phyloP scores from a whole-genome alignment of 768 basidiomycete species.

The Multifurca ochricompacta region DNA sequence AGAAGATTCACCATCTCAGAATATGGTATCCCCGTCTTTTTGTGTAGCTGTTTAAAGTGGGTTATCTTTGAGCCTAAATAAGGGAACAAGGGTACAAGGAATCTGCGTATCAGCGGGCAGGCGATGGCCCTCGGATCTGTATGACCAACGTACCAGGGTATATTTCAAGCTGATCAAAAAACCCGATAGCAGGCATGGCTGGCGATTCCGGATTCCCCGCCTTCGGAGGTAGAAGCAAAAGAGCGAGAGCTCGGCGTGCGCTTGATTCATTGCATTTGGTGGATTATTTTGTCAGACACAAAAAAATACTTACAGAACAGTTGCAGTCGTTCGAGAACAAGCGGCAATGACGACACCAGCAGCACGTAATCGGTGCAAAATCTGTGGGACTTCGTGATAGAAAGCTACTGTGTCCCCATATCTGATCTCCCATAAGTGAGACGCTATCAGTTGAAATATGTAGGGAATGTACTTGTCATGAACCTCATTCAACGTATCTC shows the following conservation, averaged over 20 bases:
- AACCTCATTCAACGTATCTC: conserved; percentile 39
- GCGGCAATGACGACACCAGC: conserved; percentile 54
- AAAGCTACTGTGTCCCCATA: conserved; percentile 54
- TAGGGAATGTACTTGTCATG: conserved; percentile 37
- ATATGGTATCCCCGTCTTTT: conserved; percentile 69
- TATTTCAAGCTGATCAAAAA: conserved; percentile 67
- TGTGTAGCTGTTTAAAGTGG: conserved; percentile 31
- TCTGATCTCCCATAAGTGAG: conserved; percentile 28
- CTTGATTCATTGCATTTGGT: conserved; percentile 31
- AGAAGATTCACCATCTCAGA: conserved; percentile 57
- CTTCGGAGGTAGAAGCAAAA: conserved; percentile 46
- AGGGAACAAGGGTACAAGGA: background rate
- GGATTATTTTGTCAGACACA: too few species aligned
- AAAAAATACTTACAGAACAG: conserved; percentile 47
- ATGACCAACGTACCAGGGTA: conserved; percentile 47
- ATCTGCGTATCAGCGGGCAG: background rate
- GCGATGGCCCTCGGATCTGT: background rate
- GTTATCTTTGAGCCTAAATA: conserved; percentile 66
- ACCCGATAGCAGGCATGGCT: conserved; percentile 43
- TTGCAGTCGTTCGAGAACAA: conserved; percentile 65
- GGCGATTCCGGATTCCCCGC: conserved; percentile 27
- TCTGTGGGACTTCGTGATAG: conserved; percentile 68
- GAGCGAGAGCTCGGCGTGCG: conserved; percentile 64
- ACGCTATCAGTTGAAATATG: background rate
- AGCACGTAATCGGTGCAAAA: conserved; percentile 50